Evolutionary conservation across 2,329 filamentous ascomycete species (phyloP), one percentile per base, ranked within the genome.

Genomic region (Paecilomyces formosus): DNA sequence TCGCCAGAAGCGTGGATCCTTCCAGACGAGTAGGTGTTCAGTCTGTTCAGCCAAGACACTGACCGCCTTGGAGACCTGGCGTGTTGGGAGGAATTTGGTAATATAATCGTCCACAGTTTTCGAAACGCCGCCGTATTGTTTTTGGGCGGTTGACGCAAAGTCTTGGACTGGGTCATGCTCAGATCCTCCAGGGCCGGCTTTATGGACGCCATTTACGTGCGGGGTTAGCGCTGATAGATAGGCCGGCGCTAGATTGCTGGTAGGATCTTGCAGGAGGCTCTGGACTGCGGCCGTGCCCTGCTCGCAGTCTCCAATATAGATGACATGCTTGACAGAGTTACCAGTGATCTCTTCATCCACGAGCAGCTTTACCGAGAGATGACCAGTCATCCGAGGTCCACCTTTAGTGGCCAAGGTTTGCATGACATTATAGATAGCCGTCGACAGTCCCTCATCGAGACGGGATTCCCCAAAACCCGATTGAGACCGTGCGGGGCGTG

Each of bases 341-440:
- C 56, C 21, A 1, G 66, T 64, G 31, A 73, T 66, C 45, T 74
- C 68, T 54, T 80, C 75, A 54, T 84, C 79, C 2, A 88, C 81
- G 63, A 91, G 75, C 61, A 92, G 87, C 68, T 90, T 86, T 57
- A 92, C 87, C 18, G 83, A 87, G 31, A 92, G 70, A 68, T 92
- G 89, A 0, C 89, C 89, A 0, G 87, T 90, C 66, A 89, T 75
- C 2, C 68, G 65, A 13, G 70, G 56, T 1, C 81, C 80, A 24
- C 80, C 75, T 52, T 77, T 78, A 2, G 69, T 68, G 0, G 84
- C 84, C 57, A 88, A 85, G 11, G 71, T 74, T 57, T 81, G 69
- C 1, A 88, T 91, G 64, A 91, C 89, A 1, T 74, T 74, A 0
- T 87, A 78, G 82, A 92, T 88, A 1, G 82, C 81, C 22, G 73